Percentiles rank a stretch among this genome's conserved stretches.
Evolutionary conservation across 2,329 filamentous ascomycete genomes (phyloP).

Genomic region (Coniochaeta hoffmannii): DNA sequence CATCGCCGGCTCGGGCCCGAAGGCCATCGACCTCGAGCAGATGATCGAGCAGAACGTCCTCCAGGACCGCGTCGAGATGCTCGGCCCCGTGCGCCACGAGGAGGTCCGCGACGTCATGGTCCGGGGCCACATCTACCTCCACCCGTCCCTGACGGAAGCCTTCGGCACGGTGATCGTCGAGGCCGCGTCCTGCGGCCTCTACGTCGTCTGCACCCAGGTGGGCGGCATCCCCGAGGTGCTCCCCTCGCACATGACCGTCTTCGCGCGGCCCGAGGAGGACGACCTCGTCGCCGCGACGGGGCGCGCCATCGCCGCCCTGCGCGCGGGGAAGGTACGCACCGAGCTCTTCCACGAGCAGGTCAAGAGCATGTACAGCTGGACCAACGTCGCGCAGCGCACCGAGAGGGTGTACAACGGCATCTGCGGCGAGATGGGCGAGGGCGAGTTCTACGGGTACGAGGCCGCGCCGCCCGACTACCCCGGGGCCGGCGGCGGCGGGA

Average conservation of each 20-base stretch:
- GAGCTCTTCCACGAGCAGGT: constrained; percentile 96
- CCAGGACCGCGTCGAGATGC: constrained; percentile 86
- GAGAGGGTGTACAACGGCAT: constrained; percentile 95
- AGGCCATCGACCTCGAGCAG: constrained; percentile 95
- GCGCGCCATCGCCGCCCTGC: constrained; percentile 77
- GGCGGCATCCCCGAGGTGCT: constrained; percentile 96
- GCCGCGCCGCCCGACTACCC: too few relatives aligned
- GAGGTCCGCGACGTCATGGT: constrained; percentile 98
- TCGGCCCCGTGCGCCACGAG: constrained; percentile 89
- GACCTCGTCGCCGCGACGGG: constrained; percentile 86
- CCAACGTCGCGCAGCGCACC: constrained; percentile 86
- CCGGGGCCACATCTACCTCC: constrained; percentile 89
- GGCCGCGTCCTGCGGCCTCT: constrained; percentile 89
- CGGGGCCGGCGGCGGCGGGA: too few relatives aligned
- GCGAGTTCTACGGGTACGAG: constrained; percentile 82
- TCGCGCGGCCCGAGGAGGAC: constrained; percentile 94
- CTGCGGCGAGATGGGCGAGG: constrained; percentile 73
- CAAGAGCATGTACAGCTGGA: constrained; percentile 98
- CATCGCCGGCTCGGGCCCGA: constrained; percentile 90
- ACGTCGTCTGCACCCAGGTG: constrained; percentile 93
- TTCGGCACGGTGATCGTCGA: constrained; percentile 98
- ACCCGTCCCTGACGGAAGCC: constrained; percentile 90
- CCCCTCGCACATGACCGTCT: constrained; percentile 93
- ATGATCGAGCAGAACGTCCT: constrained; percentile 95
- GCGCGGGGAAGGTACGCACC: constrained; percentile 79